These are phyloP conservation scores for Lachancea thermotolerans DNA, from an alignment of 805 yeast genomes.

Conservation along the genomic window DNA sequence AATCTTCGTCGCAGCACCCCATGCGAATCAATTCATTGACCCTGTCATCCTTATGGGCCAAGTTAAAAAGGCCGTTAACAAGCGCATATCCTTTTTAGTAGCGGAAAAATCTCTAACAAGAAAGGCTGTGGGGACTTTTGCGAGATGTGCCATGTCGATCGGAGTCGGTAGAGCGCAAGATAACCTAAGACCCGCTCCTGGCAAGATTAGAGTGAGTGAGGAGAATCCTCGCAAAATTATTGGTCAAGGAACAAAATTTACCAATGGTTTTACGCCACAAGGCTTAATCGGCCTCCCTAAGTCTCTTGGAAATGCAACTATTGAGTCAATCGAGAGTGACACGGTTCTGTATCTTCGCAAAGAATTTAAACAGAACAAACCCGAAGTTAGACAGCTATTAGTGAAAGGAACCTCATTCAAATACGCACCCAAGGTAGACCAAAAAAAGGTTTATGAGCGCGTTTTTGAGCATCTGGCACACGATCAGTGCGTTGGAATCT, in stretches of 20 bases:
- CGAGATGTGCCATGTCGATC: slow-evolving; percentile 71
- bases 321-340: slow-evolving; percentile 62
- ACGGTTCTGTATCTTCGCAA: slow-evolving; percentile 60
- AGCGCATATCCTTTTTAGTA: slow-evolving; percentile 73
- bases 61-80: slow-evolving; percentile 56
- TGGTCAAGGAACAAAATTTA: slow-evolving; percentile 66
- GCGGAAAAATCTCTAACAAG: slow-evolving; percentile 74
- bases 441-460: slow-evolving; percentile 69
- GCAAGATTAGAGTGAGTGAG: slow-evolving; percentile 53
- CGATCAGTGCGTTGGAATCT: slow-evolving; percentile 83
- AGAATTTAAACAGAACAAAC: slow-evolving; percentile 54
- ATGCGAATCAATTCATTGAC: slow-evolving; percentile 84
- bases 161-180: slow-evolving; percentile 95
- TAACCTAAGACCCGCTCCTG: slow-evolving; percentile 58
- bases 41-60: slow-evolving; percentile 80
- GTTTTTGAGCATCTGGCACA: slow-evolving; percentile 79
- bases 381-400: slow-evolving; percentile 36
- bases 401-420: slow-evolving; percentile 52
- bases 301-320: slow-evolving; percentile 68
- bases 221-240: slow-evolving; percentile 46
- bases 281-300: slow-evolving; percentile 75
- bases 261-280: slow-evolving; percentile 47
- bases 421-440: slow-evolving; percentile 79
- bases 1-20: slow-evolving; percentile 94
- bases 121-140: slow-evolving; percentile 64